phyloP scores from a whole-genome alignment of 2,329 filamentous ascomycete species.

The Ascochyta rabiei region DNA sequence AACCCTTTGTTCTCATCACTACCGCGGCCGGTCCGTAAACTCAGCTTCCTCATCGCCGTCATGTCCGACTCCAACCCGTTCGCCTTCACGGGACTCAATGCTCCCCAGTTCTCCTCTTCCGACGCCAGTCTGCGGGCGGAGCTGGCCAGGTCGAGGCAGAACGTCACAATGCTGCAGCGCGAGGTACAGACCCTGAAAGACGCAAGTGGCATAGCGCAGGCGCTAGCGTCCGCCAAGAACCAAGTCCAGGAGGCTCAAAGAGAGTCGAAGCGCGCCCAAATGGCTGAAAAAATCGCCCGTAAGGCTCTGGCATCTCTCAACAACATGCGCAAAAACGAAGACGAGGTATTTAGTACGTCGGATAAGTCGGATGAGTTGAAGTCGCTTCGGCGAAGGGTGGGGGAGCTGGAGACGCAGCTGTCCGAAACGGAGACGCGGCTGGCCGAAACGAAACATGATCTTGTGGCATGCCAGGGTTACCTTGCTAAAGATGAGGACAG shows the following conservation, averaged over 20 bases:
- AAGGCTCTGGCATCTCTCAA: background rate
- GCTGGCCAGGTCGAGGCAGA: background rate
- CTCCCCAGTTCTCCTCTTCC: background rate
- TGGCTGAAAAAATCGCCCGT: slow-evolving; percentile 8
- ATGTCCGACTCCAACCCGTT: slow-evolving; percentile 1
- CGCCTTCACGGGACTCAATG: background rate
- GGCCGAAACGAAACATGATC: background rate
- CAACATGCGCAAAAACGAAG: background rate
- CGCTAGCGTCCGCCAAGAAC: background rate
- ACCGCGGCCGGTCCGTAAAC: background rate
- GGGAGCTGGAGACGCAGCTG: background rate
- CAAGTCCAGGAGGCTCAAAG: slow-evolving; percentile 1
- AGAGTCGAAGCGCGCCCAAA: slow-evolving; percentile 5
- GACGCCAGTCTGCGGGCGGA: background rate
- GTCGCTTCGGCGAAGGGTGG: background rate
- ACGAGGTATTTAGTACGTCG: background rate
- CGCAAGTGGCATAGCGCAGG: background rate
- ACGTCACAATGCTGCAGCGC: background rate
- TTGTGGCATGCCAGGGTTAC: background rate
- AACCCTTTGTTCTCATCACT: slow-evolving; percentile 1
- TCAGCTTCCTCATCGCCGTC: background rate
- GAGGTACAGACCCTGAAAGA: background rate
- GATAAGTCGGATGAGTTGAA: background rate
- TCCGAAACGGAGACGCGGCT: background rate
- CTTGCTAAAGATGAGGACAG: background rate